phyloP scores from a whole-genome alignment of 2,329 filamentous ascomycete genomes.

The Penicillium carneum region DNA sequence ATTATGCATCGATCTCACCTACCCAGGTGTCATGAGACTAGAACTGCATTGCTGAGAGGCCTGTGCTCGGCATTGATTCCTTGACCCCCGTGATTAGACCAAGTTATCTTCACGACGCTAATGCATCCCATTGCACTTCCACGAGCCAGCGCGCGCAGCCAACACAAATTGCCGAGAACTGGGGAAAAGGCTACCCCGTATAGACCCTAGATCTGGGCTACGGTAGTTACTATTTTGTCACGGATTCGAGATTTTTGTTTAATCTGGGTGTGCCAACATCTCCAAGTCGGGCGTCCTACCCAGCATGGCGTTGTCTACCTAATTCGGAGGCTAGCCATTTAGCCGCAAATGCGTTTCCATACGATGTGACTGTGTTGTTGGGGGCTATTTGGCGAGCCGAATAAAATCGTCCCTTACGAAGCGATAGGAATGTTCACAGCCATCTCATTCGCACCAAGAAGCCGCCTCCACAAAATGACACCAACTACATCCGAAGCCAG shows the following conservation, averaged over 20 bases:
- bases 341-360: not conserved
- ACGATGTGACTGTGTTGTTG: not conserved
- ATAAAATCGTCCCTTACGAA: no score
- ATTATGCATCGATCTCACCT: not conserved
- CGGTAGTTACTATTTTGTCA: constrained; percentile 11
- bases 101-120: constrained; percentile 8
- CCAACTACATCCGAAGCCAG: not conserved
- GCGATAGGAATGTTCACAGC: not conserved
- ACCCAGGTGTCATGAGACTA: constrained; percentile 1
- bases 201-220: not conserved
- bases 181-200: not conserved
- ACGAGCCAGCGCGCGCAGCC: not conserved
- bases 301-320: not conserved
- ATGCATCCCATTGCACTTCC: constrained; percentile 1
- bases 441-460: not conserved
- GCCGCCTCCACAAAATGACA: not conserved
- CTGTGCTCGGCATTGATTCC: not conserved
- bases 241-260: constrained; percentile 2
- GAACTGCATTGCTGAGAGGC: not conserved
- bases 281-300: not conserved
- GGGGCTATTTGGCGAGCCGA: not conserved
- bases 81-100: constrained; percentile 4
- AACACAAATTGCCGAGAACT: not conserved
- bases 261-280: not conserved
- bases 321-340: not conserved